Evolutionary conservation across 306 rosid species (phyloP), one percentile per base, ranked within the genome.

Genomic region (Nissolia schottii): DNA sequence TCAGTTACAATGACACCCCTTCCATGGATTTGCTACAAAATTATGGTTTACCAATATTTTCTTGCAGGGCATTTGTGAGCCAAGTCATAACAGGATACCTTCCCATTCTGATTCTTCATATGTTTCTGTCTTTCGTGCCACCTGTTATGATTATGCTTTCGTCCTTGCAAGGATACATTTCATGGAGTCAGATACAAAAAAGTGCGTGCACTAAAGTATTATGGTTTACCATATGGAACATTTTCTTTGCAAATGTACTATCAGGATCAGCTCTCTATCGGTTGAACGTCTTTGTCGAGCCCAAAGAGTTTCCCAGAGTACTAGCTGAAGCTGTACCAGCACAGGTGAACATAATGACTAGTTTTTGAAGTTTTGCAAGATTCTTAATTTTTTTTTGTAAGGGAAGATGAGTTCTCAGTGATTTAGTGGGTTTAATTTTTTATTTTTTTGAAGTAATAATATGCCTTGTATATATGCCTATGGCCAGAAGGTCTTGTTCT

Each of bases 291-390:
- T 75, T 89, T 79, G 92, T 92, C 20, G 96, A 92, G 83, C 97
- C 97, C 53, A 85, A 85, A 85, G 62, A 79, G 59, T 86, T 92
- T 76, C 96, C 97, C 3, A 35, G 65, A 16, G 67, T 89, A 78
- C 92, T 92, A 54, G 96, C 97, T 51, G 86, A 83, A 68, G 97
- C 93, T 72, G 97, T 92, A 38, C 97, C 97, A 11, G 85, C 85
- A 57, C 90, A 89, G 94, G 97, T 89, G 70, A 81, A 66, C 75
- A 60, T 31, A 71, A 41, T 64, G 38, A 5, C 48, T 74, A 2
- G 40, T 69, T 65, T 75, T 43, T 19, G 4, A 13, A 46, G 41
- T 58, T 58, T 12, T 73, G 12, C 19, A 27, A 58, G 6, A 29
- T 64, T 54, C 35, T 66, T 19, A 37, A 66, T 38, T 65, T 48